Base-by-base conservation (phyloP, 495 filamentous ascomycete genomes). In the Gamarada debralockiae region DNA sequence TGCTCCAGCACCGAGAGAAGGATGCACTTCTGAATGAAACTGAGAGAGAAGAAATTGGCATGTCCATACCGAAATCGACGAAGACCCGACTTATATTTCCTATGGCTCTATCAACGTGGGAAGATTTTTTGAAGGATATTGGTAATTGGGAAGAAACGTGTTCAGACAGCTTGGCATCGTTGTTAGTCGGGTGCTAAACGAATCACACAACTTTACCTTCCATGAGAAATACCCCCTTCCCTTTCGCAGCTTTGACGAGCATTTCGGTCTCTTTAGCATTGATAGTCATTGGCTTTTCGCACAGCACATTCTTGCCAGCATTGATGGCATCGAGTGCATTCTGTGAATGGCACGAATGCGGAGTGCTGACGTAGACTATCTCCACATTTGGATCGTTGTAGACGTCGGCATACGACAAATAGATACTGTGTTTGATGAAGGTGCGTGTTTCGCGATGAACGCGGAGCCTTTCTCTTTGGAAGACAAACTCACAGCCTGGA, bases 131-230 rank as follows among this genome's bases (percentile, higher is more conserved):
- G 66, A 1, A 51, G n/a, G 51, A 91, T 82, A 14, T 2, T 17
- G 3, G 9, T 7, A 12, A 58, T 87, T 60, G 92, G 92, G 74
- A 95, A 93, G 67, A 87, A 92, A 21, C 92, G 74, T 37, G 90
- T 95, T 92, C 92, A 96, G 10, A 96, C 87, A 18, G 90, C 91
- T n/a, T n/a, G n/a, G n/a, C n/a, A n/a, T n/a, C n/a, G n/a, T n/a
- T n/a, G n/a, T n/a, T n/a, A n/a, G n/a, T n/a, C n/a, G n/a, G n/a
- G n/a, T n/a, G n/a, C n/a, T n/a, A n/a, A n/a, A n/a, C n/a, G n/a
- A n/a, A n/a, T n/a, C n/a, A n/a, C n/a, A n/a, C n/a, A n/a, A n/a
- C n/a, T n/a, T n/a, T n/a, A n/a, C n/a, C n/a, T 72, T 97, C 92
- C 89, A 96, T 95, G 36, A 97, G 67, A 71, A 96, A 96, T 17